Evolutionary conservation across 1,139 yeast species (phyloP), one percentile per base, ranked within the genome.

Genomic region (Protomyces gravidus): DNA sequence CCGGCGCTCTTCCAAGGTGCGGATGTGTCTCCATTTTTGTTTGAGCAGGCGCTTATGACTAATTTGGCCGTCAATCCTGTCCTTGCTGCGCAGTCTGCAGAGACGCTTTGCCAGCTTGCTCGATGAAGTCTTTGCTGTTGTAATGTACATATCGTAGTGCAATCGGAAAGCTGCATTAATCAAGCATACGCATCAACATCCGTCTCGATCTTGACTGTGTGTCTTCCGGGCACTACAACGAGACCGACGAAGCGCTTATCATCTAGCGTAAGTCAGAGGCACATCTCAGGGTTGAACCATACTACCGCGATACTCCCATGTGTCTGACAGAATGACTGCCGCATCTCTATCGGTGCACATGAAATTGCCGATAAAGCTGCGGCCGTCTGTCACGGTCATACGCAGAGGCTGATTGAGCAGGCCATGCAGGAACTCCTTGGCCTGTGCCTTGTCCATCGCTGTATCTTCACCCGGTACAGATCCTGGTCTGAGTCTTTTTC

Each of bases 271-370:
- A 46, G 36, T 23, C 25, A 9, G 26, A 5, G 11, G 9, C 36
- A 9, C 33, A 15, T 15, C 26, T 27, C 6, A 5, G 17, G 6
- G 1, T 1, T 5, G 13, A 6, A 11, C 33, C 57, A 15, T 33
- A 53, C 58, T 17, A 17, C 51, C 58, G 23, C 58, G n/a, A 17
- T 25, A 46, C 36, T 53, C 58, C 30, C 40, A 32, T 3, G 58
- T 46, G 15, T 53, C 58, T 4, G 27, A 25, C 26, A 53, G 36
- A 19, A 53, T 32, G 28, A 50, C 58, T 6, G 58, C 23, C 1
- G 51, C 58, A n/a, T 53, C 58, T 45, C 28, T 45, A 36, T 53
- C 58, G 13, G 58, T 53, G 28, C 58, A 53, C 23, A 53, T 45
- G 28, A 53, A 46, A 3, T 45, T 33, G 15, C 58, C 58, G 9